A percentile compares a stretch with the other conserved stretches of the same genome.
These are phyloP conservation scores for Artemisia tridentata DNA, from an alignment of 129 eudicot genomes.

Conservation along the genomic window DNA sequence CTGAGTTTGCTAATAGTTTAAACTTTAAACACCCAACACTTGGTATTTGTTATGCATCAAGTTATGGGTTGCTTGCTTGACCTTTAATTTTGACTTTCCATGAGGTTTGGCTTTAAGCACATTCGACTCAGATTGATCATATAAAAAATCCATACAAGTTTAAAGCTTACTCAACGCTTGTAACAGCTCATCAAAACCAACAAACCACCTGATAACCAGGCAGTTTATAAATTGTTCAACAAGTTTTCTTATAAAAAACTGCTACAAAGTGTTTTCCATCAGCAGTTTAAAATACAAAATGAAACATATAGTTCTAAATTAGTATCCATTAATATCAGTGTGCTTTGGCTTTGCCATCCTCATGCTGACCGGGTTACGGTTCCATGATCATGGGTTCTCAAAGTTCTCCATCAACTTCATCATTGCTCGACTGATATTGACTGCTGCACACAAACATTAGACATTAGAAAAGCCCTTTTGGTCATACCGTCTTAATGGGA, in stretches of 20 bases:
- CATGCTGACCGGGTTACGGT: not conserved
- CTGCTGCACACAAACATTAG: conserved; percentile 28
- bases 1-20: conserved; percentile 13
- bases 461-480: not conserved
- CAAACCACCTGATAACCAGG: not conserved
- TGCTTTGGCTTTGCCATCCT: conserved; percentile 14
- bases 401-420: conserved; percentile 43
- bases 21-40: no score
- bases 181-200: not conserved
- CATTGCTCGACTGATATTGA: conserved; percentile 21
- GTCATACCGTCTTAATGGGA: not conserved
- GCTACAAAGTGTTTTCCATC: not conserved
- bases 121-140: not conserved
- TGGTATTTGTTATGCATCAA: not conserved
- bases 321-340: not conserved
- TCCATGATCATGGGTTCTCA: conserved; percentile 25
- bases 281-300: conserved; percentile 13
- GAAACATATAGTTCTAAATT: conserved; percentile 5
- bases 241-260: conserved; percentile 1
- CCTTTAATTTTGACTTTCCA: no score
- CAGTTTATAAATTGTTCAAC: not conserved
- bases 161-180: no score
- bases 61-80: no score
- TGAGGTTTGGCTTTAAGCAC: no score
- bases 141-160: not conserved